phyloP scores from a whole-genome alignment of 73 alveolate species.

The Durusdinium trenchii region DNA sequence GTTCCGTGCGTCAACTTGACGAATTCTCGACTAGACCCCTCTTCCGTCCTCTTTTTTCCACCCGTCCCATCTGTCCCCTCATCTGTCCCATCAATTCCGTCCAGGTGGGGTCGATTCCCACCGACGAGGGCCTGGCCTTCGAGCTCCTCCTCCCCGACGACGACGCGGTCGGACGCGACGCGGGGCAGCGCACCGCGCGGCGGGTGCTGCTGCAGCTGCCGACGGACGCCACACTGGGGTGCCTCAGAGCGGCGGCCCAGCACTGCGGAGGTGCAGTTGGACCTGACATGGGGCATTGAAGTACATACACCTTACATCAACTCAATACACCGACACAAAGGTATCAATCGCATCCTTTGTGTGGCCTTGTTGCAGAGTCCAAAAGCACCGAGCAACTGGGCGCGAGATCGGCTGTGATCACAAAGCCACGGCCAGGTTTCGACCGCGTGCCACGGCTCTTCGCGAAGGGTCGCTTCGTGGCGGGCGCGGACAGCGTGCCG shows the following conservation, averaged over 20 bases:
- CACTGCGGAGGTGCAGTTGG: constrained; percentile 20
- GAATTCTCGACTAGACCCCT: too few relatives aligned
- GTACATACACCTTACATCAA: neutral
- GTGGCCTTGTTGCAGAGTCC: neutral
- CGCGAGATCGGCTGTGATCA: too few relatives aligned
- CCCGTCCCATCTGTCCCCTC: too few relatives aligned
- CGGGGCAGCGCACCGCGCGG: constrained; percentile 10
- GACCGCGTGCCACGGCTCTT: constrained; percentile 12
- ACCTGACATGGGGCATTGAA: neutral
- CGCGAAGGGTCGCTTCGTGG: neutral
- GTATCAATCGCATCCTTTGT: constrained; percentile 34
- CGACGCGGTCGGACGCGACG: neutral
- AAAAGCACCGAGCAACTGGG: too few relatives aligned
- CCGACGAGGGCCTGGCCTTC: constrained; percentile 15
- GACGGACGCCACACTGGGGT: constrained; percentile 44
- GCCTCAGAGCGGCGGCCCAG: constrained; percentile 11
- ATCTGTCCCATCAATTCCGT: too few relatives aligned
- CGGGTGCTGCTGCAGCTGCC: constrained; percentile 81
- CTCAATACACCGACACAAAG: neutral
- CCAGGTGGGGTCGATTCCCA: constrained; percentile 20
- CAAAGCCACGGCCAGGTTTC: too few relatives aligned
- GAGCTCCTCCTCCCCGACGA: constrained; percentile 37
- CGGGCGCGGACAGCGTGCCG: constrained; percentile 1
- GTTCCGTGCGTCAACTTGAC: too few relatives aligned
- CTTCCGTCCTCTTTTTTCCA: neutral